Evolutionary conservation across 345 rosid species (phyloP), one percentile per base, ranked within the genome.

Genomic region (Sisymbrium altissimum): DNA sequence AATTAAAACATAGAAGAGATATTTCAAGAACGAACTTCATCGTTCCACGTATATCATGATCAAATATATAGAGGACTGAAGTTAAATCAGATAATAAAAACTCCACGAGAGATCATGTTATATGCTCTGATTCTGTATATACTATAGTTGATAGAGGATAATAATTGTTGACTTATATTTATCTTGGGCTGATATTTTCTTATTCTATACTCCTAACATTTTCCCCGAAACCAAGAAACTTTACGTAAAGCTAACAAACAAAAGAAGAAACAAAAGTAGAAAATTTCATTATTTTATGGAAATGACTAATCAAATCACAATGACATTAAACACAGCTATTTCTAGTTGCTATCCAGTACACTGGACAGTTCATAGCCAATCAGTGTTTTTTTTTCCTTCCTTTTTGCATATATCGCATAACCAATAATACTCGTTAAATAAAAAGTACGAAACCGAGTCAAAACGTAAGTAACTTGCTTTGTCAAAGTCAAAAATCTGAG

Each of bases 321-420:
- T 53, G 70, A 41, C 45, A 53, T 40, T 50, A 30, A n/a, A 53
- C 13, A 72, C 44, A 72, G 46, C 46, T 63, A 19, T 52, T 23
- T 43, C 64, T 70, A 53, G 64, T 55, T 72, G 53, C 55, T 40
- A 30, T 52, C 44, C 55, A 64, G 45, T 41, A 53, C 70, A 63
- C 27, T 18, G 23, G 64, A 54, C 70, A 19, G 30, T 72, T 64
- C 63, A 63, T 30, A 19, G 45, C 68, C 77, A 54, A 73, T 64
- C 45, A 19, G 4, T 8, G n/a, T n/a, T n/a, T 27, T 39, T 39
- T 29, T 19, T 21, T 17, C 18, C 0, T 17, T 46, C 1, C 1
- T 25, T 35, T 46, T 29, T 45, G 27, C 9, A 45, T 70, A 46
- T 70, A 23, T 23, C 27, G 10, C 8, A 38, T 14, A 58, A 10